Evolutionary conservation across 192 early-diverging fungal genomes (phyloP), one percentile per base, ranked within the genome.

Genomic region (Umbelopsis sp.): DNA sequence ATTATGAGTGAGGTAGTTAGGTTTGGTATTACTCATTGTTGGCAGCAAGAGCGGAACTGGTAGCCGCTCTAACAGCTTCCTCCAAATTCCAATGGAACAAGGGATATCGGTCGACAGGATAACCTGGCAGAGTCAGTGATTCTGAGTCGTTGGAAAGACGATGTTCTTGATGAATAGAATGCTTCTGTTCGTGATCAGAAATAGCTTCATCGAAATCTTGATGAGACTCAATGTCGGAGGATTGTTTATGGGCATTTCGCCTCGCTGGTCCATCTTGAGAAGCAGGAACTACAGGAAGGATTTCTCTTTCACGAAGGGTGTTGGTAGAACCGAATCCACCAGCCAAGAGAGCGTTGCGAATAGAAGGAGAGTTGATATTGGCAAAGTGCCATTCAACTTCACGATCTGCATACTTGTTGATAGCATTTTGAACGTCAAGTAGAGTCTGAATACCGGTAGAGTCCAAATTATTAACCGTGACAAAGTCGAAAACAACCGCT

Each of bases 401-500:
- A 13, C 67, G 67, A 37, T 66, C 71, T 30, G 64, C 66, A 45
- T 77, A 77, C 12, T 71, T 65, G 51, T 67, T 70, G 35, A 77
- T 15, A 1, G 70, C 44, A 11, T 18, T 48, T 61, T 77, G 75
- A 25, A 52, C 78, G 52, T 95, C 94, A 15, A 90, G 76, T 3
- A 97, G 82, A 48, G 85, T 85, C 73, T 94, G 93, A 45, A 93
- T 69, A 23, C 93, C 94, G 12, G 93, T 93, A 8, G 89, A 85
- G 70, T 97, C 95, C 37, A 96, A 76, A 37, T 86, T 74, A 46
- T 89, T 91, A 37, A 95, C 93, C 33, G 86, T 86, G 0, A 86
- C 76, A 71, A 97, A 91, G 71, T 97, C 95, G 69, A 97, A 86
- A 51, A 97, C 84, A 45, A 95, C 74, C 13, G 93, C 90, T 21